Conservation (phyloP, 768 basidiomycete species). For the Mycena floridula region DNA sequence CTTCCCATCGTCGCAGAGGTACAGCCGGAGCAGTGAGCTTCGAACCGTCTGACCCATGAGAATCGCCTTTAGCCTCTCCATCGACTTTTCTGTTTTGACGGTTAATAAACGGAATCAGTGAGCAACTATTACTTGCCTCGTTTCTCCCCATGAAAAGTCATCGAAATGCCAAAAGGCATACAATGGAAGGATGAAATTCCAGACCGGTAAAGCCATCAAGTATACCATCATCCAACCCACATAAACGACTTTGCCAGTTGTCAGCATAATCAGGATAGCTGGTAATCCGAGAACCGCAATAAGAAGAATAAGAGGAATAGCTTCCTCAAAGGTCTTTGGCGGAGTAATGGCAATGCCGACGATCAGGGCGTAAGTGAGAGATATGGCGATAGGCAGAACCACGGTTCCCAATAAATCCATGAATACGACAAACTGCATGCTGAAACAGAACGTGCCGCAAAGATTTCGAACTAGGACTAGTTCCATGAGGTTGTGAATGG, state of each 20-base stretch:
- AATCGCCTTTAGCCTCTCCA: slow-evolving; percentile 78
- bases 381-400: slow-evolving; percentile 91
- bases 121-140: slow-evolving; percentile 52
- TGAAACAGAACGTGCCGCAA: slow-evolving; percentile 99
- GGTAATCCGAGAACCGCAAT: slow-evolving; percentile 91
- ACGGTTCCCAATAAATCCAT: slow-evolving; percentile 93
- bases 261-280: slow-evolving; percentile 86
- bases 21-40: slow-evolving; percentile 51
- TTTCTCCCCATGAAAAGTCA: slow-evolving; percentile 99
- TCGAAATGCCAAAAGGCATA: slow-evolving; percentile 99
- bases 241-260: slow-evolving; percentile 92
- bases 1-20: slow-evolving; percentile 98
- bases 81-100: slow-evolving; percentile 73
- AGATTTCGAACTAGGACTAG: slow-evolving; percentile 94
- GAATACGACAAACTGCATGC: slow-evolving; percentile 99
- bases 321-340: slow-evolving; percentile 81
- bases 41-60: slow-evolving; percentile 64
- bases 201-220: slow-evolving; percentile 85
- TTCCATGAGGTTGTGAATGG: slow-evolving; percentile 99
- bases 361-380: slow-evolving; percentile 84
- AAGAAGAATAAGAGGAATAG: slow-evolving; percentile 89
- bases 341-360: slow-evolving; percentile 75
- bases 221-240: slow-evolving; percentile 98
- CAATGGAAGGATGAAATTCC: slow-evolving; percentile 91
- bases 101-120: slow-evolving; percentile 8